Conservation (phyloP, 768 basidiomycete species). For the Grammothele lineata region DNA sequence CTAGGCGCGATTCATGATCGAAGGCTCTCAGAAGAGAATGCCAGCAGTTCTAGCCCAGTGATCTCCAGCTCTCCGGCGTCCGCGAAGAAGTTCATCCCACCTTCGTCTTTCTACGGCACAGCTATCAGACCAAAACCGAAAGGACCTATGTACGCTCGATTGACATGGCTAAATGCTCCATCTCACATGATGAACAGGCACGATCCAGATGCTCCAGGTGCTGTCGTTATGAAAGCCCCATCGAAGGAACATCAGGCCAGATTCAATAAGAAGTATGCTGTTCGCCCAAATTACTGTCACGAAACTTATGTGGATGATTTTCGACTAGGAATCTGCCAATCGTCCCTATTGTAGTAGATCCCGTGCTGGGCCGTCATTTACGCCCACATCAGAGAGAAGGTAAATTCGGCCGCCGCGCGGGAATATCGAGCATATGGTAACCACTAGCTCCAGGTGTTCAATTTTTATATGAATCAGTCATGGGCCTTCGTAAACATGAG, state of each 20-base stretch:
- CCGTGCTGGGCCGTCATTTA: slow-evolving; percentile 69
- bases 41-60: slow-evolving; percentile 12
- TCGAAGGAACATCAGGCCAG: slow-evolving; percentile 58
- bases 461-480: slow-evolving; percentile 94
- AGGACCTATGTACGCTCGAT: slow-evolving; percentile 44
- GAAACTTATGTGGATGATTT: no score
- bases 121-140: slow-evolving; percentile 27
- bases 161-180: background rate
- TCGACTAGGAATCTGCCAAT: slow-evolving; percentile 62
- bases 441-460: slow-evolving; percentile 63
- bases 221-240: slow-evolving; percentile 84
- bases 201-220: slow-evolving; percentile 70
- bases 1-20: background rate
- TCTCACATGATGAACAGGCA: slow-evolving; percentile 41
- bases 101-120: slow-evolving; percentile 61
- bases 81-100: slow-evolving; percentile 41
- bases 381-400: slow-evolving; percentile 91
- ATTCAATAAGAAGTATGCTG: slow-evolving; percentile 80
- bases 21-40: slow-evolving; percentile 7
- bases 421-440: no score
- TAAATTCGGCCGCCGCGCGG: no score
- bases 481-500: slow-evolving; percentile 89
- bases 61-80: slow-evolving; percentile 17
- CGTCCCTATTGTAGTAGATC: slow-evolving; percentile 87
- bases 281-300: no score